These are phyloP conservation scores for Citrullus mucosospermus DNA, from an alignment of 306 rosid species.

Conservation along the genomic window DNA sequence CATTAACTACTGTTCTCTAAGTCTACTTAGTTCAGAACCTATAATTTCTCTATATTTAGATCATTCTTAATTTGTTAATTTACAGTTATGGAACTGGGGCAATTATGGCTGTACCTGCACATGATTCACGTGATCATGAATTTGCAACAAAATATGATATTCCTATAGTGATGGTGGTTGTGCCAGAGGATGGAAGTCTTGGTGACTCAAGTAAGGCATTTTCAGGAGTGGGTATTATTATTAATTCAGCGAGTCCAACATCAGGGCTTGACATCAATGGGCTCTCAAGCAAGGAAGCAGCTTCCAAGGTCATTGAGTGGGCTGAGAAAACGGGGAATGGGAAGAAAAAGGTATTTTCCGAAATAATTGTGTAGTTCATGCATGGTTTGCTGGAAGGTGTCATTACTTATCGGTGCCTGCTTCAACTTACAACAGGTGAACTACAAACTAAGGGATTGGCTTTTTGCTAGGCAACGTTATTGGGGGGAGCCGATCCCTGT, in stretches of 20 bases:
- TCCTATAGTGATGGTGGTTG: slow-evolving; percentile 59
- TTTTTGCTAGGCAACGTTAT: slow-evolving; percentile 96
- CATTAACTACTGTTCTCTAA: not conserved
- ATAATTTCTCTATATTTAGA: slow-evolving; percentile 1
- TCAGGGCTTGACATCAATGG: slow-evolving; percentile 70
- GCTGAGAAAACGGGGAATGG: slow-evolving; percentile 79
- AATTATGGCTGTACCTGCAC: slow-evolving; percentile 96
- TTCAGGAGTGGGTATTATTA: slow-evolving; percentile 56
- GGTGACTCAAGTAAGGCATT: slow-evolving; percentile 44
- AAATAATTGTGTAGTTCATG: not conserved
- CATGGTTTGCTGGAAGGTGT: not conserved
- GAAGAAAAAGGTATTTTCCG: slow-evolving; percentile 57
- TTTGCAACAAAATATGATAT: slow-evolving; percentile 68
- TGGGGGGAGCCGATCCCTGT: slow-evolving; percentile 99
- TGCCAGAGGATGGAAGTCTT: slow-evolving; percentile 38
- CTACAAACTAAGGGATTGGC: slow-evolving; percentile 97
- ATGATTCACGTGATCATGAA: slow-evolving; percentile 82
- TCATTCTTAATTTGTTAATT: not conserved
- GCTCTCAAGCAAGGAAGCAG: slow-evolving; percentile 65
- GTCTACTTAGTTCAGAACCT: not conserved
- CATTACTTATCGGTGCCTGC: not conserved
- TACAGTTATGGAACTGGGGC: slow-evolving; percentile 97
- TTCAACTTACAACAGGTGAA: slow-evolving; percentile 50
- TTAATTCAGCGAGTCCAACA: slow-evolving; percentile 49
- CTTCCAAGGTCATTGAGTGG: slow-evolving; percentile 68